Evolutionary conservation across 2,329 filamentous ascomycete genomes (phyloP).

Genomic region (Apiospora rasikravindrae): DNA sequence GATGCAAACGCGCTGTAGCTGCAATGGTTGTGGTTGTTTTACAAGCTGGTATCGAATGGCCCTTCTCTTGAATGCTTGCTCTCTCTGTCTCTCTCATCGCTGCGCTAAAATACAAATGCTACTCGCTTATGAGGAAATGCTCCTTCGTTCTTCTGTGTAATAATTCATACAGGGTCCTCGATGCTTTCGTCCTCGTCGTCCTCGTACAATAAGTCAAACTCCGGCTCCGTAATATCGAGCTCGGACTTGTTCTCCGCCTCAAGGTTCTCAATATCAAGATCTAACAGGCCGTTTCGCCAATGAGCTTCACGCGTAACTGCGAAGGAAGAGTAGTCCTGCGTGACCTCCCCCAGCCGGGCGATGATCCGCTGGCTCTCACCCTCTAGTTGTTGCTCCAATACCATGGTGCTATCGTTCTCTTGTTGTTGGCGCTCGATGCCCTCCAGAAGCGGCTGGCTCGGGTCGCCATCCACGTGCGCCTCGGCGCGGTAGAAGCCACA

Average conservation of each 20-base stretch:
- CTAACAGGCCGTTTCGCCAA: not conserved
- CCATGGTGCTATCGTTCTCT: constrained; percentile 35
- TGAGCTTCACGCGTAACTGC: not conserved
- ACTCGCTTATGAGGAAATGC: not conserved
- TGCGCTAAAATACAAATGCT: not conserved
- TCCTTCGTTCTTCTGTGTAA: not conserved
- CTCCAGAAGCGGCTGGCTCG: constrained; percentile 49
- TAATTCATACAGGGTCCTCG: not conserved
- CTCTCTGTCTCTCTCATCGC: not conserved
- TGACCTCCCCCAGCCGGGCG: not conserved
- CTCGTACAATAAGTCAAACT: not conserved
- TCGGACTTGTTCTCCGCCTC: not conserved
- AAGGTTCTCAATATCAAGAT: constrained; percentile 4
- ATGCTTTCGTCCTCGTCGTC: not conserved
- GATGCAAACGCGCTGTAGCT: not conserved
- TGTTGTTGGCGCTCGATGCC: constrained; percentile 51
- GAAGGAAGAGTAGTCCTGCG: not conserved
- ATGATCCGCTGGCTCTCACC: constrained; percentile 6
- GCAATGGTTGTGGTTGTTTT: not conserved
- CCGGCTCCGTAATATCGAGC: not conserved
- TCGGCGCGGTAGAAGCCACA: constrained; percentile 54
- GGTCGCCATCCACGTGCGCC: constrained; percentile 53
- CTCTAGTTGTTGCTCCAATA: not conserved
- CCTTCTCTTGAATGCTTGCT: not conserved
- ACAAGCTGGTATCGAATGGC: not conserved